Evolutionary conservation across 1,284 basidiomycete genomes (phyloP), one percentile per base, ranked within the genome.

Genomic region (Kwoniella shivajii): DNA sequence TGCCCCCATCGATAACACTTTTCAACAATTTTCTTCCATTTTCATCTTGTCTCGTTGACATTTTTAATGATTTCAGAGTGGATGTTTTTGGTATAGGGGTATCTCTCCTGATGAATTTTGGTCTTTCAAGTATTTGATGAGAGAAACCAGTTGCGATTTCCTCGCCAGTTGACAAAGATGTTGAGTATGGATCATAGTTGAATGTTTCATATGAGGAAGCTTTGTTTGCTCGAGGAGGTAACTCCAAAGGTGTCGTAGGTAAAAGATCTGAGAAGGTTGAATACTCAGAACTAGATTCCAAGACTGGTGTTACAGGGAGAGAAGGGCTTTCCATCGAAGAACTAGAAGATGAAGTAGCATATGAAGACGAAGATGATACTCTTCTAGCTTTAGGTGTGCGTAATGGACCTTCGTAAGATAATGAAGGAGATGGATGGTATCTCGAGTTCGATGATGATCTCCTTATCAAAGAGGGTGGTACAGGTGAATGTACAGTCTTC

Each of bases 391-490:
- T n/a, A n/a, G n/a, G n/a, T n/a, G n/a, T n/a, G n/a, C n/a, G n/a
- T n/a, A n/a, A n/a, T n/a, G n/a, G n/a, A n/a, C n/a, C n/a, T n/a
- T n/a, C n/a, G n/a, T n/a, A n/a, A n/a, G n/a, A n/a, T n/a, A n/a
- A n/a, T n/a, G n/a, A n/a, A n/a, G n/a, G n/a, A n/a, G n/a, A n/a
- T n/a, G n/a, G n/a, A n/a, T n/a, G n/a, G n/a, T n/a, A n/a, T n/a
- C n/a, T n/a, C n/a, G n/a, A 18, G 4, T 22, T 31, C 18, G 22
- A 43, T 22, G 55, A 56, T 11, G 65, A 60, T 18, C 54, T 52
- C 27, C 68, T 64, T 53, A 72, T 62, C 6, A 74, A 64, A 9
- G 66, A 68, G 1, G 70, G 72, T 1, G 72, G 72, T 4, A 66
- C 68, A 6, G 61, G 70, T 10, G 53, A 41, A 1, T 65, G 61